These are phyloP conservation scores for Komagataella phaffii DNA, from an alignment of 805 yeast genomes.

Conservation along the genomic window DNA sequence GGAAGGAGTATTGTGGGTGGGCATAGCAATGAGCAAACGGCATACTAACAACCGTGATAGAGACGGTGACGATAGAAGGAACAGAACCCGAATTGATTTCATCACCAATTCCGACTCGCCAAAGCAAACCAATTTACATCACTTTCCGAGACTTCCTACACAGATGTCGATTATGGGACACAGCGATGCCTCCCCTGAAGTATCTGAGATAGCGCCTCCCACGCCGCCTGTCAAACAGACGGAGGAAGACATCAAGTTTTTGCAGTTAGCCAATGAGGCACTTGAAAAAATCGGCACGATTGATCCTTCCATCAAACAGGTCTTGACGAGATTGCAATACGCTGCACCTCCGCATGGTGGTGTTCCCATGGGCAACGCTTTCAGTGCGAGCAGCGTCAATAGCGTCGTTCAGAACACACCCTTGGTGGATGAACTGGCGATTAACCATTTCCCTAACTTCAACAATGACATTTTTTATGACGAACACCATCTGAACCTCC, in stretches of 20 bases:
- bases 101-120: background rate
- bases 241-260: conserved; percentile 39
- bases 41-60: background rate
- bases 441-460: conserved; percentile 1
- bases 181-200: background rate
- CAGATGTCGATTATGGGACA: background rate
- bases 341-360: conserved; percentile 48
- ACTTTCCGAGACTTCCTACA: background rate
- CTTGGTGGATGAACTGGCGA: background rate
- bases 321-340: conserved; percentile 45
- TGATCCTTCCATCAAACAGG: conserved; percentile 51
- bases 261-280: conserved; percentile 50
- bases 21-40: background rate
- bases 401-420: background rate
- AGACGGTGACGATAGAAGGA: background rate
- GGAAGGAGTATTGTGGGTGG: background rate
- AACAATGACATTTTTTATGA: background rate
- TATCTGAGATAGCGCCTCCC: background rate
- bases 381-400: background rate
- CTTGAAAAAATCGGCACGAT: conserved; percentile 29
- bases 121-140: background rate
- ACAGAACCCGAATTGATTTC: background rate
- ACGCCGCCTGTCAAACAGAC: conserved; percentile 7
- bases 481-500: background rate
- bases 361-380: conserved; percentile 13